These are phyloP conservation scores for Thraustochytrium sp. DNA, from an alignment of 352 stramenopile species.

Conservation along the genomic window DNA sequence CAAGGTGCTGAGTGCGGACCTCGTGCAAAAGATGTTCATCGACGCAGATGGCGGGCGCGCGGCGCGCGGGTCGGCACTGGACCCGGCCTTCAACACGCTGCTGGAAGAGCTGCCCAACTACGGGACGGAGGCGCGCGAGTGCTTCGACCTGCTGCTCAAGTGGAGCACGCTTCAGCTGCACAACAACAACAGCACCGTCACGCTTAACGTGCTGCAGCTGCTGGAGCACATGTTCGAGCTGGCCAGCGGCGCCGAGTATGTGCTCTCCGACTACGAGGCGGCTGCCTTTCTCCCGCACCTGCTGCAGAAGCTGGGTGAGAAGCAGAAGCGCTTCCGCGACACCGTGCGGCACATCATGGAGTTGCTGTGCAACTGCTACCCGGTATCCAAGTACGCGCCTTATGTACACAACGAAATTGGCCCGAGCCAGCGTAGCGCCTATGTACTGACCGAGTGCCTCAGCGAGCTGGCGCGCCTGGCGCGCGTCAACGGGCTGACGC, in stretches of 20 bases:
- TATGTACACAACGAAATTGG: neutral
- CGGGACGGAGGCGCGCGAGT: neutral
- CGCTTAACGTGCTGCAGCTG: neutral
- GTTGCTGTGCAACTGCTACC: neutral
- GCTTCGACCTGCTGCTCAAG: slow-evolving; percentile 28
- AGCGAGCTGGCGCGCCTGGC: slow-evolving; percentile 1
- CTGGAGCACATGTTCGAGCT: slow-evolving; percentile 37
- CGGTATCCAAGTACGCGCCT: neutral
- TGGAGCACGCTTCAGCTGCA: slow-evolving; percentile 23
- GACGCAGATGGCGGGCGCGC: neutral
- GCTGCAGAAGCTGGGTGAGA: slow-evolving; percentile 14
- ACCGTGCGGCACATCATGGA: neutral
- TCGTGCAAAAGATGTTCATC: slow-evolving; percentile 12
- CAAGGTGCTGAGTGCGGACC: neutral
- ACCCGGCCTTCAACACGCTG: slow-evolving; percentile 19
- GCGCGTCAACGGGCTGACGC: neutral
- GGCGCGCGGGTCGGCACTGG: neutral
- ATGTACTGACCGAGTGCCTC: slow-evolving; percentile 10
- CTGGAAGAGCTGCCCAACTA: slow-evolving; percentile 30
- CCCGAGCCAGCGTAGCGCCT: neutral
- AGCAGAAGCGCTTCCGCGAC: slow-evolving; percentile 38
- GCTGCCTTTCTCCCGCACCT: slow-evolving; percentile 20
- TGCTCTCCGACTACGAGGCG: slow-evolving; percentile 23
- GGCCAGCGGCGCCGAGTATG: neutral
- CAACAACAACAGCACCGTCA: slow-evolving; percentile 44